A percentile compares a stretch with the other conserved stretches of the same genome.
Evolutionary conservation across 768 basidiomycete species (phyloP).

Genomic region (Mycena rosella): DNA sequence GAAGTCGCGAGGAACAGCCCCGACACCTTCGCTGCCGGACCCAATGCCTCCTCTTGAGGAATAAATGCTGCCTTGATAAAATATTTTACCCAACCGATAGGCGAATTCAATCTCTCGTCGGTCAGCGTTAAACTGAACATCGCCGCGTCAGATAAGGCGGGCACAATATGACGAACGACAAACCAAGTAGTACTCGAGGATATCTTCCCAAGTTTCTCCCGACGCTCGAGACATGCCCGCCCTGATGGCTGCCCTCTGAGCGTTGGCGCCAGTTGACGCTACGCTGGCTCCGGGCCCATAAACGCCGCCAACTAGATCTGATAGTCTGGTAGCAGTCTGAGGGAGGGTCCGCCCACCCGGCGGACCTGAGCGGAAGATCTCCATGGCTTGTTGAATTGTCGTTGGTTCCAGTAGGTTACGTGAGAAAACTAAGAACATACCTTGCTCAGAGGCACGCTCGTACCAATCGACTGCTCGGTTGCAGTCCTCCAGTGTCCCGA

Average conservation of each 20-base stretch:
- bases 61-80: conserved; percentile 96
- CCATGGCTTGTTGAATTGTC: conserved; percentile 70
- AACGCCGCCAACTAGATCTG: conserved; percentile 93
- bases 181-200: conserved; percentile 92
- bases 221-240: conserved; percentile 86
- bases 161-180: conserved; percentile 35
- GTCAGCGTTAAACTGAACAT: conserved; percentile 91
- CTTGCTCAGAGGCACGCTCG: conserved; percentile 87
- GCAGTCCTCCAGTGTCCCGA: conserved; percentile 91
- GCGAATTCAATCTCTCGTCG: conserved; percentile 91
- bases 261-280: conserved; percentile 86
- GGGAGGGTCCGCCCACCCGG: conserved; percentile 92
- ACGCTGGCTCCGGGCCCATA: conserved; percentile 96
- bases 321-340: conserved; percentile 82
- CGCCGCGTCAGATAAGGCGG: conserved; percentile 8
- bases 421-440: conserved; percentile 52
- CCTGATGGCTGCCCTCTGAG: conserved; percentile 80
- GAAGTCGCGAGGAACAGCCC: conserved; percentile 86
- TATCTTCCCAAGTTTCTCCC: conserved; percentile 95
- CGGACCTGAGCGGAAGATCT: conserved; percentile 84
- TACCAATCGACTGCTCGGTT: conserved; percentile 90
- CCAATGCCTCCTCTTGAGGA: conserved; percentile 80
- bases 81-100: conserved; percentile 93
- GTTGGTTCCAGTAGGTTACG: conserved; percentile 17
- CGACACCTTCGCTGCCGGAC: conserved; percentile 94